Percentiles rank a stretch among this genome's conserved stretches.
phyloP scores from a whole-genome alignment of 2,329 filamentous ascomycete genomes.

The Epichloe gansuensis region DNA sequence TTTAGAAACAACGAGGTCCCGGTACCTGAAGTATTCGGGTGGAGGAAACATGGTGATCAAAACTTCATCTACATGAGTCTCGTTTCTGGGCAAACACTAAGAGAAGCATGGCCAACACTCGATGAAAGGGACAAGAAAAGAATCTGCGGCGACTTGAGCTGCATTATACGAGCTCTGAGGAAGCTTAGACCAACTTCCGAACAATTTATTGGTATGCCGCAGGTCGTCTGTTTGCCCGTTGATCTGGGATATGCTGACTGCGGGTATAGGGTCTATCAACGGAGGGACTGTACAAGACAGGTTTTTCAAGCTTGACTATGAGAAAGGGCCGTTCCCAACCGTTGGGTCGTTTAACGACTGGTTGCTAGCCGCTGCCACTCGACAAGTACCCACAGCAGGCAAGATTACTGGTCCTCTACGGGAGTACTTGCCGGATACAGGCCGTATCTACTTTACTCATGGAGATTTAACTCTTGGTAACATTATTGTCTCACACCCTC shows the following conservation, averaged over 20 bases:
- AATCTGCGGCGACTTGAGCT: slow-evolving; percentile 6
- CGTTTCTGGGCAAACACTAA: slow-evolving; percentile 8
- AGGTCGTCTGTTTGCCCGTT: not conserved
- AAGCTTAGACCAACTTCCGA: not conserved
- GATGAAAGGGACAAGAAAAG: slow-evolving; percentile 9
- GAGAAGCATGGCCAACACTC: slow-evolving; percentile 10
- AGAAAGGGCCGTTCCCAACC: slow-evolving; percentile 8
- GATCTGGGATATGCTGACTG: not conserved
- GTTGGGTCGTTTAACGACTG: slow-evolving; percentile 12
- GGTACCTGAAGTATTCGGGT: not conserved
- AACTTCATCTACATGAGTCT: slow-evolving; percentile 13
- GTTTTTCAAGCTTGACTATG: slow-evolving; percentile 11
- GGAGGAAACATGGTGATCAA: not conserved
- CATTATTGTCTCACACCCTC: slow-evolving; percentile 2
- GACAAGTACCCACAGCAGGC: slow-evolving; percentile 6
- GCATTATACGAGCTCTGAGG: not conserved
- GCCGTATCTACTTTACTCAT: slow-evolving; percentile 10
- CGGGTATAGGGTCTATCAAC: slow-evolving; percentile 9
- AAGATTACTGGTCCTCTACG: not conserved
- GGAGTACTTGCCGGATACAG: slow-evolving; percentile 9
- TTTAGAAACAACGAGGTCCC: not conserved
- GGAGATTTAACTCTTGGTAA: no score
- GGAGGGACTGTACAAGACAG: slow-evolving; percentile 11
- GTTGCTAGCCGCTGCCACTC: slow-evolving; percentile 11
- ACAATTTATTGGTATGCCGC: not conserved